phyloP scores from a whole-genome alignment of 768 basidiomycete species.

The Termitomyces sp. region DNA sequence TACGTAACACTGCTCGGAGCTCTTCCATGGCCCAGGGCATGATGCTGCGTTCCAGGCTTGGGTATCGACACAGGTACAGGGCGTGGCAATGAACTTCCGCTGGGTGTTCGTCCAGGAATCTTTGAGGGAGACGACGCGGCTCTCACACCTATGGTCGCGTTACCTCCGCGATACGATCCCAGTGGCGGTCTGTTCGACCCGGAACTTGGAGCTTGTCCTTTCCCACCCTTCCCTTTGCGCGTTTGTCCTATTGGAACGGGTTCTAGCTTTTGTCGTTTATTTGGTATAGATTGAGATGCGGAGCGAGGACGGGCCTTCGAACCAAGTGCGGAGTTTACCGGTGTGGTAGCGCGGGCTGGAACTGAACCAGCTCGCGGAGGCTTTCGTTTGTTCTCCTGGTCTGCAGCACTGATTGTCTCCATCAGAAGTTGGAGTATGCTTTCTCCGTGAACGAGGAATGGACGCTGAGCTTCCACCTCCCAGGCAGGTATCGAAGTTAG shows the following conservation, averaged over 20 bases:
- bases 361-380: slow-evolving; percentile 50
- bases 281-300: slow-evolving; percentile 45
- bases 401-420: slow-evolving; percentile 62
- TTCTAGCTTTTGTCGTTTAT: slow-evolving; percentile 60
- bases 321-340: slow-evolving; percentile 34
- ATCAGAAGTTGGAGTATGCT: slow-evolving; percentile 76
- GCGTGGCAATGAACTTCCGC: slow-evolving; percentile 30
- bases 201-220: slow-evolving; percentile 16
- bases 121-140: slow-evolving; percentile 48
- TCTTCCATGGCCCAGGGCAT: slow-evolving; percentile 51
- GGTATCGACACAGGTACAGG: slow-evolving; percentile 40
- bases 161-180: slow-evolving; percentile 34
- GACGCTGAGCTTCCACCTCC: slow-evolving; percentile 70
- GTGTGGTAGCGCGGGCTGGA: slow-evolving; percentile 58
- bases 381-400: slow-evolving; percentile 77
- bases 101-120: slow-evolving; percentile 35
- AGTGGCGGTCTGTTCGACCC: slow-evolving; percentile 29
- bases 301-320: slow-evolving; percentile 52
- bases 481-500: slow-evolving; percentile 73
- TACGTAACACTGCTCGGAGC: slow-evolving; percentile 28
- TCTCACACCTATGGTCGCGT: slow-evolving; percentile 22
- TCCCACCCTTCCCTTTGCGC: slow-evolving; percentile 15
- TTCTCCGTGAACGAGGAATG: slow-evolving; percentile 83
- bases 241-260: slow-evolving; percentile 14
- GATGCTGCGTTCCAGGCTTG: slow-evolving; percentile 45